Base-by-base conservation (phyloP, 768 basidiomycete species). In the Lentinus brumalis region DNA sequence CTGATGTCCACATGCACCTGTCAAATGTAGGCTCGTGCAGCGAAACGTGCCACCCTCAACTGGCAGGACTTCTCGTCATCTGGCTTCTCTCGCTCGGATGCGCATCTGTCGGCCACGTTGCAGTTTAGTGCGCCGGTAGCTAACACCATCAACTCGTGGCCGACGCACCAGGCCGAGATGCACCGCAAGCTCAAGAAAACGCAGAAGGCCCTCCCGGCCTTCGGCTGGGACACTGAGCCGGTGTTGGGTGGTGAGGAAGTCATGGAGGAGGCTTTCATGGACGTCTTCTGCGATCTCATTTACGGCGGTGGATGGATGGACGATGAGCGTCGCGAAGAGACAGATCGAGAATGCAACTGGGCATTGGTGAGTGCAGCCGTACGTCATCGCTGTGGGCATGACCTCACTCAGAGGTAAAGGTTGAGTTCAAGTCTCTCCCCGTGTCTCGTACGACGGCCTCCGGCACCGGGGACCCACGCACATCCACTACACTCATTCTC, bases 221-320 rank as follows among this genome's bases (percentile, higher is more conserved):
- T 99, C 70, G 89, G 92, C 0, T 96, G 94, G 91, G 94, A 97
- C 69, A 96, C 92, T 0, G 88, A 88, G 44, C 91, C 94, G 0
- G 86, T 92, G 18, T 76, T 87, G 60, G 92, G 90, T 5, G 74
- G 76, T 10, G 90, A 93, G 66, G 91, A 91, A 68, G 81, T 93
- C 56, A 80, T 98, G 44, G 96, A 99, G 70, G 94, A 94, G 73
- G 83, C 89, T 1, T 98, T 98, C 72, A 69, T 98, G 31, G 93
- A 91, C 60, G 90, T 91, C 15, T 94, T 92, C 68, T 91, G 89
- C 65, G 91, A 92, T 71, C 74, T 93, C 40, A 76, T 93, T 5
- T 92, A 88, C 64, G 94, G 86, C 53, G 87, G 83, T 67, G 92
- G 92, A 4, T 96, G 95, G 87, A 86, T 89, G 84, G 90, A 94